A percentile compares a stretch with the other conserved stretches of the same genome.
Conservation (phyloP, 2,329 filamentous ascomycete genomes). For the Emmonsiellopsis sp. region DNA sequence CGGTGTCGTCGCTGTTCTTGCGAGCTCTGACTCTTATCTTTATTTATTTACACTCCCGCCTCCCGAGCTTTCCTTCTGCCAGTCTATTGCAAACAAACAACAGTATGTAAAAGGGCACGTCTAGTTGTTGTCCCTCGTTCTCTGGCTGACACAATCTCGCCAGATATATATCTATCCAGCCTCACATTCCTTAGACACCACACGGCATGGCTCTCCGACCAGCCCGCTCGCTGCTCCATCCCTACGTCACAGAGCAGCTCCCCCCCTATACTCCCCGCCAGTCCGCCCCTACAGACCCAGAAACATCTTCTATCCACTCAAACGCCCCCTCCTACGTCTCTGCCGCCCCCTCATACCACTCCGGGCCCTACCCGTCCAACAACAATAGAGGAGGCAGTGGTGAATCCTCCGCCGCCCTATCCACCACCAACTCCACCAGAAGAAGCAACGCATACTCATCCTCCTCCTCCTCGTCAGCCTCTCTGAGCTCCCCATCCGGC, state of each 20-base stretch:
- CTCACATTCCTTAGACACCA: too few relatives aligned
- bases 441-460: constrained; percentile 5
- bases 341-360: constrained; percentile 57
- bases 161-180: too few relatives aligned
- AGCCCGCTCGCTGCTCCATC: constrained; percentile 13
- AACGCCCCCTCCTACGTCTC: constrained; percentile 62
- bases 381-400: constrained; percentile 9
- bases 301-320: constrained; percentile 58
- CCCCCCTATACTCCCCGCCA: constrained; percentile 14
- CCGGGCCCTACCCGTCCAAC: constrained; percentile 18
- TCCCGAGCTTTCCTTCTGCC: too few relatives aligned
- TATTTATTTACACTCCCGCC: too few relatives aligned
- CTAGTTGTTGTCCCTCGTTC: too few relatives aligned
- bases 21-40: too few relatives aligned
- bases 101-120: too few relatives aligned
- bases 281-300: constrained; percentile 41
- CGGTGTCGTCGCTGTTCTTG: too few relatives aligned
- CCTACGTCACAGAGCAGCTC: constrained; percentile 10
- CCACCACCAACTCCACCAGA: constrained; percentile 24
- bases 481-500: constrained; percentile 3
- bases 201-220: constrained; percentile 10
- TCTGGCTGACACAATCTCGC: too few relatives aligned
- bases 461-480: background rate
- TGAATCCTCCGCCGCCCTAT: constrained; percentile 17
- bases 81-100: too few relatives aligned